Conservation (phyloP, 345 rosid genomes). For the Carallia pectinifolia region DNA sequence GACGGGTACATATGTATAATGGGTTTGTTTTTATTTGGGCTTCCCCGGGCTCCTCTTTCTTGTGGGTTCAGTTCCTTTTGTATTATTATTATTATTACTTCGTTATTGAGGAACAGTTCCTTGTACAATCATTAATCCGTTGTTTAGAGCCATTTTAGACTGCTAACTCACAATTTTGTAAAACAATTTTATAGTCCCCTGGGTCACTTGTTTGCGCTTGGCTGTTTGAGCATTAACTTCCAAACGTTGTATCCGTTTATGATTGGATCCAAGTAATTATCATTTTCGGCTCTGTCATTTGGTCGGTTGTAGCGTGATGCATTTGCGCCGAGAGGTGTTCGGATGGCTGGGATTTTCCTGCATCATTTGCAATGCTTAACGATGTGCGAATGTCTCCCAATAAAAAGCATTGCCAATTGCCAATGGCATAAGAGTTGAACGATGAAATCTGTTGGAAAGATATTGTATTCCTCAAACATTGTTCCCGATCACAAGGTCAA, state of each 20-base stretch:
- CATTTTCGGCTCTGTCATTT: too few species aligned
- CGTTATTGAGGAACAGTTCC: too few species aligned
- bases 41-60: not conserved
- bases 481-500: not conserved
- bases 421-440: too few species aligned
- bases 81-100: not conserved
- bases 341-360: too few species aligned
- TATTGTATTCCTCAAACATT: not conserved
- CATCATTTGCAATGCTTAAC: too few species aligned
- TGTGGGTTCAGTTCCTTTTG: not conserved
- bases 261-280: too few species aligned
- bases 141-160: conserved; percentile 8
- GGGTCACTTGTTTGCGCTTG: not conserved
- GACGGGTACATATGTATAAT: conserved; percentile 18
- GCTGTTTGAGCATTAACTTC: too few species aligned
- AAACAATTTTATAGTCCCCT: not conserved
- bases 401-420: too few species aligned
- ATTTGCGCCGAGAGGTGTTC: too few species aligned
- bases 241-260: too few species aligned
- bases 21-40: conserved; percentile 19
- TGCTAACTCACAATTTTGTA: conserved; percentile 16
- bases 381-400: too few species aligned
- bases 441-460: not conserved
- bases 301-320: too few species aligned
- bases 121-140: not conserved